Conservation (phyloP, 164 flowering plant genomes). For the Magnolia sinica region DNA sequence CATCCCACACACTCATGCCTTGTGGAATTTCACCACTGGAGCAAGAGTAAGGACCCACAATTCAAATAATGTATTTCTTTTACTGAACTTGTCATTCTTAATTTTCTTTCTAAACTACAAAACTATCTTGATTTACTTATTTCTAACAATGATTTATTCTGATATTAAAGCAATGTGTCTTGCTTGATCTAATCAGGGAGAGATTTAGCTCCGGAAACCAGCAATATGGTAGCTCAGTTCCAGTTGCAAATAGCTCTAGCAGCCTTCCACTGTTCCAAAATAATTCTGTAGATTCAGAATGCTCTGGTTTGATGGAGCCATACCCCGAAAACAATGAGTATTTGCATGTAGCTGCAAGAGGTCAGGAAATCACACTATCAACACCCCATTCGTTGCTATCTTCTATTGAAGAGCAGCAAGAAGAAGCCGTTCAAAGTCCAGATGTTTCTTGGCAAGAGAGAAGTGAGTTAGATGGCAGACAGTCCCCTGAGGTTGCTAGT, state of each 20-base stretch:
- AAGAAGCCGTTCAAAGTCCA: conserved; percentile 12
- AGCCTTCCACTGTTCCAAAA: conserved; percentile 10
- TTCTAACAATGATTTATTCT: no score
- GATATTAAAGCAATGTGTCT: no score
- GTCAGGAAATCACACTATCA: conserved; percentile 10
- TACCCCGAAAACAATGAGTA: conserved; percentile 10
- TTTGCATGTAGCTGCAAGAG: conserved; percentile 15
- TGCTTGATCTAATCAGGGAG: conserved; percentile 37
- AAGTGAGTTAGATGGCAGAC: background rate
- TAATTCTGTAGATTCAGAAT: conserved; percentile 8
- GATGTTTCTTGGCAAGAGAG: background rate
- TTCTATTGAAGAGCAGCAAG: conserved; percentile 22
- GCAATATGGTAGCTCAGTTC: conserved; percentile 4
- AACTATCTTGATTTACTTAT: no score
- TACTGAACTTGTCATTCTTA: no score
- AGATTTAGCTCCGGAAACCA: conserved; percentile 32
- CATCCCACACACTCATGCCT: no score
- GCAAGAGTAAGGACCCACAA: no score
- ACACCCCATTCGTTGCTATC: conserved; percentile 14
- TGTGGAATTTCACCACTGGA: no score
- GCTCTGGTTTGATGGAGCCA: conserved; percentile 11
- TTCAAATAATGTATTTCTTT: no score
- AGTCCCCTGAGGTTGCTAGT: background rate
- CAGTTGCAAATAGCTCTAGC: conserved; percentile 11
- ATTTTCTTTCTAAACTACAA: no score